Conservation (phyloP, 345 rosid genomes). For the Gossypium australe region DNA sequence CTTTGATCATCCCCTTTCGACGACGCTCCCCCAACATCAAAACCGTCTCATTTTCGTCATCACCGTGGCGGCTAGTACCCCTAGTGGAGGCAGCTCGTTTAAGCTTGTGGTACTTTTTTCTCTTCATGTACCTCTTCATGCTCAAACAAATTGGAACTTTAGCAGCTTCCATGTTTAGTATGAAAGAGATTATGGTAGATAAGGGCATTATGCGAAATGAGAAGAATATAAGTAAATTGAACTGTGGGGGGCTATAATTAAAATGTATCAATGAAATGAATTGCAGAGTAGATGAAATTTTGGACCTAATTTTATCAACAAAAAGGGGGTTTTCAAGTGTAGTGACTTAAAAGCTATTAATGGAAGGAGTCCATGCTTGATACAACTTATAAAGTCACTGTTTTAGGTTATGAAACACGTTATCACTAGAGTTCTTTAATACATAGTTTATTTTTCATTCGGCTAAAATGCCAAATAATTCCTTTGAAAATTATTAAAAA, state of each 20-base stretch:
- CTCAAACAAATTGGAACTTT: neutral
- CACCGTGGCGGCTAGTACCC: too few species aligned
- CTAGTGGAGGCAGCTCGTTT: neutral
- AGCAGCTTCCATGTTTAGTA: neutral
- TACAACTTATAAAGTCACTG: neutral
- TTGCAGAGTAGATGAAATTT: neutral
- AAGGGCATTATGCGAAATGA: neutral
- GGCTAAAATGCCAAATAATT: neutral
- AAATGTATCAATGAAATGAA: neutral
- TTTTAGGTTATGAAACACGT: neutral
- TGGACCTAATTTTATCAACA: slow-evolving; percentile 1
- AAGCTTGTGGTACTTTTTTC: slow-evolving; percentile 11
- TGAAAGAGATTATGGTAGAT: neutral
- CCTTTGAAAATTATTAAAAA: too few species aligned
- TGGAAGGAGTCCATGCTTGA: neutral
- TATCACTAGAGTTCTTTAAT: neutral
- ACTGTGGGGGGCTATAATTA: neutral
- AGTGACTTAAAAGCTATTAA: neutral
- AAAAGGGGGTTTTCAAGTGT: neutral
- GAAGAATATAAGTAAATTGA: neutral
- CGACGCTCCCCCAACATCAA: neutral
- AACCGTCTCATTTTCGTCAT: neutral
- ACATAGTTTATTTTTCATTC: neutral
- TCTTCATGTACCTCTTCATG: slow-evolving; percentile 10
- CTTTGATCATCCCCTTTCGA: neutral